Evolutionary conservation across 2,329 filamentous ascomycete genomes (phyloP).

Genomic region (Penicillium sp.): DNA sequence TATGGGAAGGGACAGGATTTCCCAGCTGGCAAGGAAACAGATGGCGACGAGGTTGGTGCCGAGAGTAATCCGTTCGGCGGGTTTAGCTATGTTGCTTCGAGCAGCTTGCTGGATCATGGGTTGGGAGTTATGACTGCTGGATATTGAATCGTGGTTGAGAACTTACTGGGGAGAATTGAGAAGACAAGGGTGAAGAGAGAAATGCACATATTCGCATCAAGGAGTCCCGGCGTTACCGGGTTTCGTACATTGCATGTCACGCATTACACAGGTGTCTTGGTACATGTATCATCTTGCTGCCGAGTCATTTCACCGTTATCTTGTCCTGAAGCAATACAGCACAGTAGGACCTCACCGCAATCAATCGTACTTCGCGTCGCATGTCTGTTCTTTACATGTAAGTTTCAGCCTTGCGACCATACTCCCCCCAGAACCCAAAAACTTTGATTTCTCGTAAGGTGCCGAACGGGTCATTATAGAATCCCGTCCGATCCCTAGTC

Average conservation of each 20-base stretch:
- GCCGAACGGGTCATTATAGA: no score
- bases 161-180: background rate
- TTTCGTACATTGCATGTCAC: background rate
- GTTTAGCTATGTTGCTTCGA: conserved; percentile 43
- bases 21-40: conserved; percentile 9
- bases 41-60: conserved; percentile 9
- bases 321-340: background rate
- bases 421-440: no score
- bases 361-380: background rate
- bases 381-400: no score
- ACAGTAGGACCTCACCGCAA: background rate
- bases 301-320: background rate
- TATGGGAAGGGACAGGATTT: conserved; percentile 17
- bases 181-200: background rate
- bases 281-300: background rate
- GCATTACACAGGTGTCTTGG: no score
- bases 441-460: no score
- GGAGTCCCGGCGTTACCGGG: background rate
- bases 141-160: conserved; percentile 9
- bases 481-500: background rate
- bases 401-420: no score
- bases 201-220: background rate
- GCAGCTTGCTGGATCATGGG: conserved; percentile 39
- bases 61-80: conserved; percentile 41
- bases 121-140: conserved; percentile 24